Evolutionary conservation across 768 basidiomycete genomes (phyloP).

Genomic region (Pulveroboletus sp.): DNA sequence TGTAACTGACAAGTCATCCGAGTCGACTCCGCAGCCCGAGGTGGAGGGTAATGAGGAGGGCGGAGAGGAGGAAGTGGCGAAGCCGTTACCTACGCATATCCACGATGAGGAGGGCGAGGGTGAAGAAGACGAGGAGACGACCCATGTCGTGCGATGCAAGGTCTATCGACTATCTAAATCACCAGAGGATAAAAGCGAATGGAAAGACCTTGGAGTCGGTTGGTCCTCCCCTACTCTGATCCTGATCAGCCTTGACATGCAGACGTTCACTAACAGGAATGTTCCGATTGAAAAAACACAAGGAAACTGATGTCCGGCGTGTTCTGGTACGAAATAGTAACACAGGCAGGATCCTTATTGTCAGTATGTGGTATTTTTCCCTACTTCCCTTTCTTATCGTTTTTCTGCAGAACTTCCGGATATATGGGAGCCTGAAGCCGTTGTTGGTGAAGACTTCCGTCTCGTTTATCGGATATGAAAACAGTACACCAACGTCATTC

Average conservation of each 20-base stretch:
- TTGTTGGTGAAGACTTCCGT: constrained; percentile 49
- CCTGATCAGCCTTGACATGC: not conserved
- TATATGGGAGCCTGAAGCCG: constrained; percentile 56
- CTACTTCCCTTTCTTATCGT: not conserved
- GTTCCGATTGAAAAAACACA: constrained; percentile 70
- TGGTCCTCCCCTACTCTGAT: constrained; percentile 21
- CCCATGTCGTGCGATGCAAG: constrained; percentile 53
- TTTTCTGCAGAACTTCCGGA: constrained; percentile 60
- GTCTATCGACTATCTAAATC: constrained; percentile 56
- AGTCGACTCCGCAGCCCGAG: constrained; percentile 29
- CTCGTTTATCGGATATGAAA: constrained; percentile 66
- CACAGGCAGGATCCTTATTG: constrained; percentile 72
- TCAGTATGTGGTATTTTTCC: constrained; percentile 34
- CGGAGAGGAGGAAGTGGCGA: constrained; percentile 28
- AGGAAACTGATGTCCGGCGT: constrained; percentile 52
- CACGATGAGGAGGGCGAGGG: constrained; percentile 75
- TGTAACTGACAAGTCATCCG: constrained; percentile 24
- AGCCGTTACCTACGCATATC: constrained; percentile 22
- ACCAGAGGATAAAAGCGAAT: constrained; percentile 39
- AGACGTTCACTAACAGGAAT: constrained; percentile 42
- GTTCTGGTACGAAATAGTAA: constrained; percentile 66
- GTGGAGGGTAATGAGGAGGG: constrained; percentile 20
- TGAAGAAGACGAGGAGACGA: constrained; percentile 75
- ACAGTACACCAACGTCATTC: constrained; percentile 52
- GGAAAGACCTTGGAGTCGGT: constrained; percentile 70